These are phyloP conservation scores for Paracamarosporium sp. DNA, from an alignment of 2,329 filamentous ascomycete genomes.

Conservation along the genomic window DNA sequence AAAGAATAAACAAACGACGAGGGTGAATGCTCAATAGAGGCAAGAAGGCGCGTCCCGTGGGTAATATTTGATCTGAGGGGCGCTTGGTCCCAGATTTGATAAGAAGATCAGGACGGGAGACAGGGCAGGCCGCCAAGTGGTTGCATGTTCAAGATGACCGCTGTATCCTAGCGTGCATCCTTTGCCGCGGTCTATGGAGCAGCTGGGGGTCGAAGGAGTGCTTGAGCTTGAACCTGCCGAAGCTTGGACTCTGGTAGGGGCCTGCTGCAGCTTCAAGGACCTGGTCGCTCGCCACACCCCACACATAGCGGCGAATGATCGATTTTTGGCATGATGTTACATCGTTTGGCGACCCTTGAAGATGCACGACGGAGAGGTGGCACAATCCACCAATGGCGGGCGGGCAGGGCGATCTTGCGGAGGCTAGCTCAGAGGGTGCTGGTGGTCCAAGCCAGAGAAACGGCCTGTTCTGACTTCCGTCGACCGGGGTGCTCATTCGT, in stretches of 20 bases:
- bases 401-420: slow-evolving; percentile 36
- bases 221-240: slow-evolving; percentile 22
- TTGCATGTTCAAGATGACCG: slow-evolving; percentile 15
- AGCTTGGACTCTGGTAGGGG: slow-evolving; percentile 34
- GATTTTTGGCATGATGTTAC: slow-evolving; percentile 37
- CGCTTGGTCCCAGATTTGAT: slow-evolving; percentile 46
- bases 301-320: background rate
- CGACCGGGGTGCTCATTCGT: slow-evolving; percentile 26
- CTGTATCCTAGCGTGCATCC: slow-evolving; percentile 30
- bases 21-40: slow-evolving; percentile 9
- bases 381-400: slow-evolving; percentile 37
- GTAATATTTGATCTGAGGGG: slow-evolving; percentile 47
- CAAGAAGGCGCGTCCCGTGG: slow-evolving; percentile 38
- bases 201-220: slow-evolving; percentile 11
- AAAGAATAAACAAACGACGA: slow-evolving; percentile 12
- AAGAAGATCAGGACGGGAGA: slow-evolving; percentile 48
- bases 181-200: slow-evolving; percentile 26
- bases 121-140: slow-evolving; percentile 38
- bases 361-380: slow-evolving; percentile 44
- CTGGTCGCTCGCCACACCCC: background rate
- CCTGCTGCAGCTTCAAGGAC: background rate
- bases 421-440: slow-evolving; percentile 41
- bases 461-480: slow-evolving; percentile 22
- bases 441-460: slow-evolving; percentile 37
- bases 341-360: slow-evolving; percentile 26